Evolutionary conservation across 1,284 basidiomycete species (phyloP).

Genomic region (Phellopilus nigrolimitatus): DNA sequence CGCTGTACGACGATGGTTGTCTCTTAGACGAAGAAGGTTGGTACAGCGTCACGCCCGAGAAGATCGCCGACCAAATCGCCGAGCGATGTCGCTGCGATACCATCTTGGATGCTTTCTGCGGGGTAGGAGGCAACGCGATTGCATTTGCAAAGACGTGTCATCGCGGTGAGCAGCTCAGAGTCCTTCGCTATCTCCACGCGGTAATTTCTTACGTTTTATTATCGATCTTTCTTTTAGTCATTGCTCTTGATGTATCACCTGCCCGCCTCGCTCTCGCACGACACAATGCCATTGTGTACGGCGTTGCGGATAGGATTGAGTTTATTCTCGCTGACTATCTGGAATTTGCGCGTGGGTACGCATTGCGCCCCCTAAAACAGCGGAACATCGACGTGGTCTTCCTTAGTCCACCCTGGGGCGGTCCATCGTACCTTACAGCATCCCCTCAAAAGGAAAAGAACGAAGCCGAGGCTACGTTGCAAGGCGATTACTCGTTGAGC

Average conservation of each 20-base stretch:
- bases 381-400: constrained; percentile 81
- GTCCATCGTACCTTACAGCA: constrained; percentile 62
- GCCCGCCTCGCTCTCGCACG: constrained; percentile 80
- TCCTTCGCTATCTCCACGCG: background rate
- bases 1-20: constrained; percentile 73
- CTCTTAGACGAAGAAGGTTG: constrained; percentile 87
- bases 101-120: constrained; percentile 92
- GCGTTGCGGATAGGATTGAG: constrained; percentile 90
- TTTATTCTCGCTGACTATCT: constrained; percentile 89
- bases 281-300: constrained; percentile 91
- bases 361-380: constrained; percentile 27
- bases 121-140: constrained; percentile 96
- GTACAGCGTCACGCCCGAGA: constrained; percentile 96
- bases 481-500: constrained; percentile 62
- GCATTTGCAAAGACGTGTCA: constrained; percentile 96
- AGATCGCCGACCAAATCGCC: constrained; percentile 88
- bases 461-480: constrained; percentile 18
- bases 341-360: constrained; percentile 64
- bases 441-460: constrained; percentile 22
- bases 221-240: constrained; percentile 52
- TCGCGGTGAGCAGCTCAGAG: constrained; percentile 50
- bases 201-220: background rate
- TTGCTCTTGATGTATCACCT: constrained; percentile 87
- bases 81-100: constrained; percentile 83
- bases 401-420: constrained; percentile 92